Evolutionary conservation across 2,329 filamentous ascomycete species (phyloP).

Genomic region (Penicillium hesseltinei): DNA sequence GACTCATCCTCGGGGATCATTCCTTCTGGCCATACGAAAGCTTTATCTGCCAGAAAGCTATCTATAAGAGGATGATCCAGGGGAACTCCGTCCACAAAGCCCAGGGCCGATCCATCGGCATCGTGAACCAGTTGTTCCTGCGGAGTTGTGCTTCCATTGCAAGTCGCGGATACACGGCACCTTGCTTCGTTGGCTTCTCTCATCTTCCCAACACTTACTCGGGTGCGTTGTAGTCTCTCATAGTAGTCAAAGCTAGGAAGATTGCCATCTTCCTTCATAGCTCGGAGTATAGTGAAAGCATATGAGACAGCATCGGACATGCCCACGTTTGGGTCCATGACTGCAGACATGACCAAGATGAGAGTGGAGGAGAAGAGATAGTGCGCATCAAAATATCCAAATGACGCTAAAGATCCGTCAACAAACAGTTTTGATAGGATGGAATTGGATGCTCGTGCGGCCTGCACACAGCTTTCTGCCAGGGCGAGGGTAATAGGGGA

Average conservation of each 20-base stretch:
- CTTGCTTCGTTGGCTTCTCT: constrained; percentile 2
- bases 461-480: constrained; percentile 23
- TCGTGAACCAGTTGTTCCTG: background rate
- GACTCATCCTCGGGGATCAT: constrained; percentile 10
- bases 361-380: constrained; percentile 25
- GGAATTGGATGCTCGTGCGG: constrained; percentile 20
- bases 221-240: constrained; percentile 16
- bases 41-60: constrained; percentile 16
- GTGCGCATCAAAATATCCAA: constrained; percentile 26
- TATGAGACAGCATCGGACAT: constrained; percentile 19
- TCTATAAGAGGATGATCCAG: constrained; percentile 17
- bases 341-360: constrained; percentile 23
- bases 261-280: constrained; percentile 25
- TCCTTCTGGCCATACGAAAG: constrained; percentile 10
- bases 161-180: background rate
- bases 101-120: background rate
- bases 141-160: background rate
- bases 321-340: constrained; percentile 13
- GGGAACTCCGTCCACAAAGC: constrained; percentile 3
- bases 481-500: constrained; percentile 20
- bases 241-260: constrained; percentile 22
- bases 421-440: constrained; percentile 24
- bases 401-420: constrained; percentile 23
- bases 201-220: constrained; percentile 14
- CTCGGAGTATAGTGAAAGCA: constrained; percentile 19